Conservation (phyloP, 345 rosid species). For the Corchorus capsularis region DNA sequence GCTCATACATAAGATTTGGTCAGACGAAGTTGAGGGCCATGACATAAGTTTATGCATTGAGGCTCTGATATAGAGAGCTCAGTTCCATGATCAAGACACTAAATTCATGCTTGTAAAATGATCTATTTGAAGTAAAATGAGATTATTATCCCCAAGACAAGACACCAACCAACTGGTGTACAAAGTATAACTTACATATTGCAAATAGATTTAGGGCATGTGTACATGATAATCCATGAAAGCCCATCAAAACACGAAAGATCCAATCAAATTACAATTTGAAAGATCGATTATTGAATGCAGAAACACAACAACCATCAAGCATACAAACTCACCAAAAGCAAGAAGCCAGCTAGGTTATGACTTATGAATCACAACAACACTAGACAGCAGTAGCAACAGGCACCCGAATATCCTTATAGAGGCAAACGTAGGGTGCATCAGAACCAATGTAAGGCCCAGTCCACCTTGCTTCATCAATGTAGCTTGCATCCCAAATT, state of each 20-base stretch:
- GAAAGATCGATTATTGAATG: not conserved
- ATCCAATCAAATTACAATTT: not conserved
- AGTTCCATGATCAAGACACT: too few relatives aligned
- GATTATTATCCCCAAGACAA: not conserved
- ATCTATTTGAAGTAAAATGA: not conserved
- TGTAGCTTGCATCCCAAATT: slow-evolving; percentile 61
- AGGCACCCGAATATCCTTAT: slow-evolving; percentile 52
- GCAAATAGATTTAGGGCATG: not conserved
- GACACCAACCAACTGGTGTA: not conserved
- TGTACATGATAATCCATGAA: not conserved
- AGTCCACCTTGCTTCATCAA: slow-evolving; percentile 49
- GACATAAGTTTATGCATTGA: too few relatives aligned
- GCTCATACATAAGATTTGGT: too few relatives aligned
- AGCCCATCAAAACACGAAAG: not conserved
- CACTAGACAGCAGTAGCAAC: slow-evolving; percentile 36
- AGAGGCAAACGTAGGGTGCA: slow-evolving; percentile 58
- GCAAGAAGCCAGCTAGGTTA: slow-evolving; percentile 21
- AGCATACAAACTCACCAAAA: slow-evolving; percentile 18
- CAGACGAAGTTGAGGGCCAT: too few relatives aligned
- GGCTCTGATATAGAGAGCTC: too few relatives aligned
- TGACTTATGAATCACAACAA: slow-evolving; percentile 31
- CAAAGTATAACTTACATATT: not conserved
- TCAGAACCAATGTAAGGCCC: slow-evolving; percentile 45
- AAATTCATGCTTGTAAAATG: not conserved
- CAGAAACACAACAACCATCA: slow-evolving; percentile 1